Conservation (phyloP, 805 yeast genomes). For the Sugiyamaella valdiviana region DNA sequence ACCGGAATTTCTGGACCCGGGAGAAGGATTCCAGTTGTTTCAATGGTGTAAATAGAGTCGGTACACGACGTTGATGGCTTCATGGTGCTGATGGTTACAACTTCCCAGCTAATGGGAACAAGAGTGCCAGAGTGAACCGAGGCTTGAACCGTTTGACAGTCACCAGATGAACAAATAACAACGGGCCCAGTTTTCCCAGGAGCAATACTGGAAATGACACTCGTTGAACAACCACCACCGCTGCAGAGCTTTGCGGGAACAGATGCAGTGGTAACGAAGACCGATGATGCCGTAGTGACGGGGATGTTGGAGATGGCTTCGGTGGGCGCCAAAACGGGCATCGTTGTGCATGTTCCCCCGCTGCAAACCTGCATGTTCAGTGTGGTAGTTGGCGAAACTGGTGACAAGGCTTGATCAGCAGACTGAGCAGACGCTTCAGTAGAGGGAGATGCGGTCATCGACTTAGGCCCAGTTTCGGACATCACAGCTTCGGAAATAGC, state of each 20-base stretch:
- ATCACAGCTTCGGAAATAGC: slow-evolving; percentile 41
- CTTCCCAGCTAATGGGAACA: slow-evolving; percentile 1
- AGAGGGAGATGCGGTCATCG: background rate
- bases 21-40: slow-evolving; percentile 8
- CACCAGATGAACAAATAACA: background rate
- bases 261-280: background rate
- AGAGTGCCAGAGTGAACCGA: slow-evolving; percentile 1
- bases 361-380: slow-evolving; percentile 9
- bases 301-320: background rate
- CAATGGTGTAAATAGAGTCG: slow-evolving; percentile 6
- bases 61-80: slow-evolving; percentile 6
- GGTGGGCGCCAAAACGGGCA: background rate
- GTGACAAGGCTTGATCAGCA: no score
- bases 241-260: background rate
- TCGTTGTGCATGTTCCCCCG: slow-evolving; percentile 2
- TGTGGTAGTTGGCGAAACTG: background rate
- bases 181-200: slow-evolving; percentile 5
- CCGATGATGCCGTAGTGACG: background rate
- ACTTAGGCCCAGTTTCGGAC: slow-evolving; percentile 32
- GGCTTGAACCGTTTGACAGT: slow-evolving; percentile 5
- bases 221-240: background rate
- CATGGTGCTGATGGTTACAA: slow-evolving; percentile 6
- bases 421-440: background rate
- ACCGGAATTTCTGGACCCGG: slow-evolving; percentile 3
- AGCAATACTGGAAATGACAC: background rate